Base-by-base conservation (phyloP, 2,329 filamentous ascomycete species). In the Cryphonectria nitschkei region DNA sequence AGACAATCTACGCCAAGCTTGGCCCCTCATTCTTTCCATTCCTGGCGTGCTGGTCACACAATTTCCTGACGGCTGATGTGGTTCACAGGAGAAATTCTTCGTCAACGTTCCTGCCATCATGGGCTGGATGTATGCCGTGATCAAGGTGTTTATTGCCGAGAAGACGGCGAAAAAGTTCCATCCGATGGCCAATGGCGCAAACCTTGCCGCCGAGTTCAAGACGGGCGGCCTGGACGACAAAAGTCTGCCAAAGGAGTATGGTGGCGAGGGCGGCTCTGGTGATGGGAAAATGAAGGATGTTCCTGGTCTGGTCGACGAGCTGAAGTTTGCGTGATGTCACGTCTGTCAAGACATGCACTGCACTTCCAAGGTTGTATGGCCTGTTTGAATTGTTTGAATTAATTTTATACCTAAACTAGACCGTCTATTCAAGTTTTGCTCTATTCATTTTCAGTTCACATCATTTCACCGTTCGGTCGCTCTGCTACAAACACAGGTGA, bases 71-170 rank as follows among this genome's bases (percentile, higher is more conserved):
- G 19, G 3, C 14, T 50, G 22, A 11, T 64, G 3, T 39, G 9
- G 3, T 43, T 39, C 9, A 78, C 9, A 73, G 72, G 84, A 95
- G 83, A 98, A 98, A 85, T 98, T 95, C 86, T 98, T 98, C 79
- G 92, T 98, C 82, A 98, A 98, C 77, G 93, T 98, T 7, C 95
- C 95, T 0, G 82, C 90, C 69, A 86, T 98, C 77, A 98, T 98
- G 95, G 93, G 93, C 70, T 98, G 95, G 86, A 88, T 94, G 79
- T 94, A 92, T 79, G 84, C 85, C 29, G 86, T 91, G 68, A 91
- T 94, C 84, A 94, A 94, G 84, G 81, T 93, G 26, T 91, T 95
- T 79, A 84, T 94, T 60, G 89, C 90, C 41, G 85, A 89, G 65
- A 91, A 92, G 77, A 94, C 92, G 0, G 86, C 92, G 74, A 91